phyloP scores from a whole-genome alignment of 345 rosid species.

The Brassica incana region DNA sequence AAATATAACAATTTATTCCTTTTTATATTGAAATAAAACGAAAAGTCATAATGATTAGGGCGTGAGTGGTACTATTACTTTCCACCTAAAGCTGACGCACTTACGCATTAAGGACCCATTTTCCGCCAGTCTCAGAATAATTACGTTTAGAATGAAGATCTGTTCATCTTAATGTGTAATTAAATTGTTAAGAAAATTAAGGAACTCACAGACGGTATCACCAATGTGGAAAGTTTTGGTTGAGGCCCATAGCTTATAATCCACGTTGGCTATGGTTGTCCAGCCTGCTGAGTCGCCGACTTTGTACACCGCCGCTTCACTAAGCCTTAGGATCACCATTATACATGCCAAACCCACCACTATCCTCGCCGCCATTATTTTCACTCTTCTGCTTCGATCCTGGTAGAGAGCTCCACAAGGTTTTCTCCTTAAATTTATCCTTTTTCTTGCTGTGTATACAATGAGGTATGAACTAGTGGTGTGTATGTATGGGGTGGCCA shows the following conservation, averaged over 20 bases:
- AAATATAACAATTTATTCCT: background rate
- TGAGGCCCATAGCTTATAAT: conserved; percentile 87
- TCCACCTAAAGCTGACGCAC: conserved; percentile 18
- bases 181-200: conserved; percentile 1
- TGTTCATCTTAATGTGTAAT: background rate
- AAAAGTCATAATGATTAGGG: conserved; percentile 14
- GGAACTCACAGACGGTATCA: conserved; percentile 63
- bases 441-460: conserved; percentile 10
- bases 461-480: conserved; percentile 10
- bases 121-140: background rate
- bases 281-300: conserved; percentile 92
- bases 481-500: conserved; percentile 26
- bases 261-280: conserved; percentile 83
- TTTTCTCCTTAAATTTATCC: conserved; percentile 2
- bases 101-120: conserved; percentile 6
- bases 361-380: conserved; percentile 22
- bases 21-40: background rate
- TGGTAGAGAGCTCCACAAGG: background rate
- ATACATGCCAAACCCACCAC: conserved; percentile 18
- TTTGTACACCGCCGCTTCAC: conserved; percentile 61
- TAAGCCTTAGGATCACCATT: conserved; percentile 30
- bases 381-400: conserved; percentile 4
- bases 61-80: conserved; percentile 29
- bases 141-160: background rate
- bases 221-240: conserved; percentile 71